Base-by-base conservation (phyloP, 1,284 basidiomycete genomes). In the Leccinum ponderosum region DNA sequence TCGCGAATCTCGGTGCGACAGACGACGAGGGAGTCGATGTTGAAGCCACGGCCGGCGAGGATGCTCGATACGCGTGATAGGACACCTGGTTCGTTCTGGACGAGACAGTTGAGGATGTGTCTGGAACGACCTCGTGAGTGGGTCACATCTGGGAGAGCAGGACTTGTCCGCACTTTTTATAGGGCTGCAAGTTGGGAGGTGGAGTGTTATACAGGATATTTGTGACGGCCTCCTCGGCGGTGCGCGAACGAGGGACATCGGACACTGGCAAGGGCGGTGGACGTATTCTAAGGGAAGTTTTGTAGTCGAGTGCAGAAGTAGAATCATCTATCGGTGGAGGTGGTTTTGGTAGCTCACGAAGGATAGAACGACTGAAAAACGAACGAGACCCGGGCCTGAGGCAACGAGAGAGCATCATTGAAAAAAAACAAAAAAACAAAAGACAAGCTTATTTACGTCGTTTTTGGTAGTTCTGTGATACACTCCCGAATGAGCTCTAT, bases 81-180 rank as follows among this genome's bases (percentile, higher is more conserved):
- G 17, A 99, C 97, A 75, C 97, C 97, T 2, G 97, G 97, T 78
- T 99, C 97, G 75, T 99, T 98, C 79, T 99, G 97, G 6, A 99
- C 97, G 63, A 99, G 87, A 77, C 96, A 98, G 80, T 99, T 99
- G 66, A 99, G 85, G 62, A 97, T 88, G 75, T 99, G 97, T 75
- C 95, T 92, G 73, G 39, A 29, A 17, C 66, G 50, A n/a, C 7
- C 44, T 50, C 12, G 22, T 52, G 4, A 25, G 20, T 2, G 15
- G 9, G 25, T 15, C 6, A 17, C 11, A 9, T 15, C 14, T n/a
- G 8, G 8, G 12, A 17, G 25, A 50, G 14, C 20, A 8, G 7
- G n/a, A 39, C 2, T 39, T 8, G 1, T 7, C 37, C 22, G 1
- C 15, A 95, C 92, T 94, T 93, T 85, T 97, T 98, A 80, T 90